Evolutionary conservation across 139 green algal genomes (phyloP), one percentile per base, ranked within the genome.

Genomic region (Chlamydomonas sphaeroides): DNA sequence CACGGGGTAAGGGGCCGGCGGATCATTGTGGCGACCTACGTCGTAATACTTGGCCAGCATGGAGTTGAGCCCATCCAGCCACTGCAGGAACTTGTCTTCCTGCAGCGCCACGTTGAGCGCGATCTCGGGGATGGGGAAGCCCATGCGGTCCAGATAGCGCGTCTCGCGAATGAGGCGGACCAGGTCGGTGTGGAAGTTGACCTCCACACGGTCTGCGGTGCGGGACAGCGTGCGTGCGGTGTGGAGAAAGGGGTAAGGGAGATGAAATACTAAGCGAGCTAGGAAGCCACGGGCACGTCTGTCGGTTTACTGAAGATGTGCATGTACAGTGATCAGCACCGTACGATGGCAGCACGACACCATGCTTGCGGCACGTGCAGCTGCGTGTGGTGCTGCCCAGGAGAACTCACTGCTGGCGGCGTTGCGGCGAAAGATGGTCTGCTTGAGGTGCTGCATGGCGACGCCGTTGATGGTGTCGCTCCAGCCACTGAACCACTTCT

Each of bases 121-220:
- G 30, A 93, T 90, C 78, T 96, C 93, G 20, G 95, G 94, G 72
- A 98, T 93, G 18, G 78, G 66, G 80, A 98, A 97, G n/a, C 93
- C 93, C 89, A 98, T 94, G 68, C 93, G 89, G 86, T 98, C 94
- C 77, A 98, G 84, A 87, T 96, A 96, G 33, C 91, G 87, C 10
- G 95, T 95, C 89, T 98, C 96, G 1, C 89, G 74, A 39, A 98
- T 97, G 25, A 98, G 69, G 42, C 85, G 76, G 23, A 86, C 86
- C 63, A 98, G 89, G 73, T 95, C 89, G 10, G 83, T 61, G 41
- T 94, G 85, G 78, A 98, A 97, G 89, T 97, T 98, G 65, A 96
- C 90, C 35, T 82, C 73, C 7, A 98, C 86, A 39, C 65, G 82
- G 66, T 90, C 77, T 84, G 77, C 25, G 36, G n/a, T 18, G 23